phyloP scores from a whole-genome alignment of 2,329 filamentous ascomycete genomes.

The Macrophomina tecta region DNA sequence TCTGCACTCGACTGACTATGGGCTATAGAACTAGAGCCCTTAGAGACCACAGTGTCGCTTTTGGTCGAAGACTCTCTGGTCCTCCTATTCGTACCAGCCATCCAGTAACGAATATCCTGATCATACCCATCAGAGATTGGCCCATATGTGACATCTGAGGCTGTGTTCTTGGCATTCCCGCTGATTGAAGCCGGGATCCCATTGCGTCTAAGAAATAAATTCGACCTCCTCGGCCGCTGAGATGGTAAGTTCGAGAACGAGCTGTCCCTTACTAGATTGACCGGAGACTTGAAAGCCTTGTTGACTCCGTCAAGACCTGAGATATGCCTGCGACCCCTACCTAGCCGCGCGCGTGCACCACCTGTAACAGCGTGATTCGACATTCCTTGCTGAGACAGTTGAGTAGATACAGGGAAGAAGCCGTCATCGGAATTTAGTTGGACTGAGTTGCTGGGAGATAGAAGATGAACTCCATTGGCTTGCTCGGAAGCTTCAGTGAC shows the following conservation, averaged over 20 bases:
- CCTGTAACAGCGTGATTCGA: not conserved
- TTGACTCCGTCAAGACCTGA: not conserved
- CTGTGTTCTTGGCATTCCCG: constrained; percentile 2
- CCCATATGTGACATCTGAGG: constrained; percentile 16
- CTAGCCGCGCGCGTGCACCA: not conserved
- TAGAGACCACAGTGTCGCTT: not conserved
- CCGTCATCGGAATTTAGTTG: not conserved
- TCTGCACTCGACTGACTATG: no score
- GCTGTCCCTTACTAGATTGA: constrained; percentile 7
- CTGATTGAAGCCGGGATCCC: not conserved
- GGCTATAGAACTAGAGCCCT: not conserved
- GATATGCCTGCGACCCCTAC: not conserved
- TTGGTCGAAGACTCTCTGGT: constrained; percentile 7
- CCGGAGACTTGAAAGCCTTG: constrained; percentile 17
- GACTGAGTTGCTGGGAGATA: not conserved
- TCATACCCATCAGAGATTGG: constrained; percentile 33
- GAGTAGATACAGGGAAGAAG: not conserved
- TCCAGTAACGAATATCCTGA: constrained; percentile 41
- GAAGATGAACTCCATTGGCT: not conserved
- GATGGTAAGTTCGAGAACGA: not conserved
- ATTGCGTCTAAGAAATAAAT: not conserved
- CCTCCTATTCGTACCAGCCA: constrained; percentile 29
- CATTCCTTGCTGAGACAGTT: not conserved
- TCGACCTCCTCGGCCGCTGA: not conserved
- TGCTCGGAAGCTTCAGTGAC: not conserved